Base-by-base conservation (phyloP, 768 basidiomycete genomes). In the Ramaria sp. region DNA sequence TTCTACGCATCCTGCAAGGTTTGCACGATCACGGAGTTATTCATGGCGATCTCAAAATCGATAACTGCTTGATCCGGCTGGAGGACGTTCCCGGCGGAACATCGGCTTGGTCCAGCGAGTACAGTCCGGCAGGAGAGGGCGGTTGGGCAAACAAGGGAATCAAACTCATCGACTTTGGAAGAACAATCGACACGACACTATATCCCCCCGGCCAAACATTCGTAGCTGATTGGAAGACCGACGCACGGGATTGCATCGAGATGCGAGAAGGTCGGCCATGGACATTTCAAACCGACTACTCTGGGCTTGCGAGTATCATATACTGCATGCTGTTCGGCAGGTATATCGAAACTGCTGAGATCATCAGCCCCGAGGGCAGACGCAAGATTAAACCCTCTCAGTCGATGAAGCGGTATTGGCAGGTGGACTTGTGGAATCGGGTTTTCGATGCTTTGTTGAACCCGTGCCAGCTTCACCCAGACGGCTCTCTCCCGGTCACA, bases 1-100 rank as follows among this genome's bases (percentile, higher is more conserved):
- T 98, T 6, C 70, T 97, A 39, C 84, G 84, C 27, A 71, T 88
- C 10, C 70, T 97, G 43, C 92, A 94, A 65, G 83, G 78, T 17
- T 79, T 97, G 67, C 96, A 98, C 68, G 57, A 66, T 15, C 73
- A 77, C 0, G 90, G 91, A 11, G 90, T 98, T 72, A 89, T 99
- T 63, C 96, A 99, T 65, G 95, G 96, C 33, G 96, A 99, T 71
- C 78, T 99, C 61, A 99, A 99, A 75, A 96, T 98, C 68, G 96
- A 99, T 72, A 99, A 99, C 71, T 96, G 94, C 67, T 78, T 99
- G n/a, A 75, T 98, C 9, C 83, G 96, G 4, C 77, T 99, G 46
- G 87, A 91, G 61, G 87, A 90, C 52, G 83, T 88, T 4, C 84
- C 85, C 1, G 84, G 83, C 3, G 83, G 83, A 0, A 69, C 78